Conservation (phyloP, 2,329 filamentous ascomycete species). For the Pseudopyricularia cyperi region DNA sequence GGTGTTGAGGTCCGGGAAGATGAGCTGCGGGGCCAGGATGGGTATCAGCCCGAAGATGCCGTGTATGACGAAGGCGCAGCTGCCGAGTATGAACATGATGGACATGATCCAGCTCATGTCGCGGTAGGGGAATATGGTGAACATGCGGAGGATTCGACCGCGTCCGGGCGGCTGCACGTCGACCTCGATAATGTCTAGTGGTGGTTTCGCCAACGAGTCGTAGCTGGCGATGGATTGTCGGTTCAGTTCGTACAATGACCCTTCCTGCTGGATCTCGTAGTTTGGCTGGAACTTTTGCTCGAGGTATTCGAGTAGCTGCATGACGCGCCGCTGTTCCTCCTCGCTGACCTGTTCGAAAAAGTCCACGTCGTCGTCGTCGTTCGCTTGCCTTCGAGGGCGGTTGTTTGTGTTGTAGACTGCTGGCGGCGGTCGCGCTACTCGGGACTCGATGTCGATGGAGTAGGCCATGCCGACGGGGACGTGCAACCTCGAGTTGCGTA, state of each 20-base stretch:
- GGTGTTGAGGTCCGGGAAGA: background rate
- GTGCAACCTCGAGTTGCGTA: background rate
- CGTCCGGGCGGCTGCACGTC: background rate
- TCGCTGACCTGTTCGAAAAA: background rate
- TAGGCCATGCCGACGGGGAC: background rate
- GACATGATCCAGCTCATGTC: slow-evolving; percentile 7
- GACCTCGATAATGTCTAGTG: background rate
- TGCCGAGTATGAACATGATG: slow-evolving; percentile 11
- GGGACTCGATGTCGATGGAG: background rate
- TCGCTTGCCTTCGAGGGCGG: background rate
- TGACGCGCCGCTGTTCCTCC: background rate
- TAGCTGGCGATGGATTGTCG: background rate
- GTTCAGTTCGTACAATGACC: too few species aligned
- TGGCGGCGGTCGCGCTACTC: background rate
- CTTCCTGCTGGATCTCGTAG: background rate
- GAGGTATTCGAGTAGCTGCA: slow-evolving; percentile 1
- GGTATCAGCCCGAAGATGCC: slow-evolving; percentile 3
- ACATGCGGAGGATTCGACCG: slow-evolving; percentile 5
- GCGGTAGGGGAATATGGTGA: slow-evolving; percentile 7
- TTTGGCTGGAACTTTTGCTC: background rate
- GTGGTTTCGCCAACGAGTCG: slow-evolving; percentile 1
- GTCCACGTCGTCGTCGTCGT: background rate
- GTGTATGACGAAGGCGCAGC: slow-evolving; percentile 5
- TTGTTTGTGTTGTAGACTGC: background rate
- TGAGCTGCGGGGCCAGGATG: slow-evolving; percentile 1